Conservation (phyloP, 2,329 filamentous ascomycete genomes). For the Talaromyces verruculosus region DNA sequence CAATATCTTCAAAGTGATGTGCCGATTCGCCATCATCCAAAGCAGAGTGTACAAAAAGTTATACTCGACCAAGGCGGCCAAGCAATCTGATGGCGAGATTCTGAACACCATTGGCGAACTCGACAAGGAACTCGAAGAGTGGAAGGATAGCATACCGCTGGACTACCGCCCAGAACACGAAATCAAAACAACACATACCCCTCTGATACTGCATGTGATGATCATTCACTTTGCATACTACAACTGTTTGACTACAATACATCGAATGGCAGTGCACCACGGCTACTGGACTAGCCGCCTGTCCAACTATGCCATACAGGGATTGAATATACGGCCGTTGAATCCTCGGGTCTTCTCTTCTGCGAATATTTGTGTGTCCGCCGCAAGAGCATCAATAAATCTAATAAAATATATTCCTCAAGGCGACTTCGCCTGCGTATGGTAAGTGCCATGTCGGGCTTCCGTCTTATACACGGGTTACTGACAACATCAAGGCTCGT, state of each 20-base stretch:
- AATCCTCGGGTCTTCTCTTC: conserved; percentile 95
- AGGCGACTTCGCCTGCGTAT: conserved; percentile 91
- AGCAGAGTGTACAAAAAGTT: conserved; percentile 90
- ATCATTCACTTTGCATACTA: conserved; percentile 97
- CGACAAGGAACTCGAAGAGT: conserved; percentile 84
- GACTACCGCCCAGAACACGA: conserved; percentile 97
- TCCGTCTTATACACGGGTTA: neutral
- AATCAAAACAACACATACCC: conserved; percentile 88
- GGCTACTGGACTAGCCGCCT: conserved; percentile 96
- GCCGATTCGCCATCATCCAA: conserved; percentile 86
- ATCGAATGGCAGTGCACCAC: conserved; percentile 97
- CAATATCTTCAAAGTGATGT: conserved; percentile 92
- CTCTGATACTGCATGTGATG: conserved; percentile 90
- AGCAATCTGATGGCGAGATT: conserved; percentile 87
- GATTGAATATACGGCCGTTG: conserved; percentile 82
- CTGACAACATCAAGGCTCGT: conserved; percentile 64
- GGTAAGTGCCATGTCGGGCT: conserved; percentile 57
- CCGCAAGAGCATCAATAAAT: conserved; percentile 88
- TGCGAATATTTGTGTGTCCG: conserved; percentile 86
- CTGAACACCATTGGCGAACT: conserved; percentile 95
- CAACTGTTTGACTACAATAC: conserved; percentile 95
- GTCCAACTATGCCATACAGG: conserved; percentile 93
- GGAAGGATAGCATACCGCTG: conserved; percentile 93
- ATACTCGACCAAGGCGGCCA: conserved; percentile 88
- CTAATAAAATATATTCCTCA: conserved; percentile 95